phyloP scores from a whole-genome alignment of 2,329 filamentous ascomycete species.

The Neoascochyta sp. region DNA sequence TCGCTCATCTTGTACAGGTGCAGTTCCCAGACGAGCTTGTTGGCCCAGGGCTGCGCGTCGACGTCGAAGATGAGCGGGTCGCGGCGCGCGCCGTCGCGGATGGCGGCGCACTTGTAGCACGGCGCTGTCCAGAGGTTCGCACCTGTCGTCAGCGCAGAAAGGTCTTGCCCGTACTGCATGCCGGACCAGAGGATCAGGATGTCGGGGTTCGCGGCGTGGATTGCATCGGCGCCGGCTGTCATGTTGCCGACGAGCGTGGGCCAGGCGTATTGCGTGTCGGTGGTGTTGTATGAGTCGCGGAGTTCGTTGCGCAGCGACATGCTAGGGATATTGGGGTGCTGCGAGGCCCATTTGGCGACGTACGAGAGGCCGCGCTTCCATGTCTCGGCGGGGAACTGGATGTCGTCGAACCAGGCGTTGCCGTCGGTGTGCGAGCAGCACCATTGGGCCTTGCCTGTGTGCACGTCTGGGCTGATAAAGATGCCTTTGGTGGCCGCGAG shows the following conservation, averaged over 20 bases:
- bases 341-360: conserved; percentile 51
- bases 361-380: conserved; percentile 54
- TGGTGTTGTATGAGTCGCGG: conserved; percentile 33
- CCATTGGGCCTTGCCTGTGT: conserved; percentile 32
- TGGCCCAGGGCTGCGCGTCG: conserved; percentile 45
- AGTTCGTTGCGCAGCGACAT: conserved; percentile 59
- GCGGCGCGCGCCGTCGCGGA: conserved; percentile 43
- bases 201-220: conserved; percentile 53
- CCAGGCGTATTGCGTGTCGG: conserved; percentile 30
- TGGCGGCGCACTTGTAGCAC: conserved; percentile 41
- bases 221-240: conserved; percentile 46
- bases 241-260: conserved; percentile 41
- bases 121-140: conserved; percentile 38
- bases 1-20: conserved; percentile 51
- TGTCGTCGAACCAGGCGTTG: conserved; percentile 56
- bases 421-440: conserved; percentile 46
- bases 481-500: conserved; percentile 28
- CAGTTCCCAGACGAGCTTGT: conserved; percentile 60
- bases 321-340: conserved; percentile 52
- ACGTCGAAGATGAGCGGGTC: conserved; percentile 48
- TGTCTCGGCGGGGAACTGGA: conserved; percentile 53
- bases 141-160: conserved; percentile 42
- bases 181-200: conserved; percentile 55
- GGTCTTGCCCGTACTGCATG: conserved; percentile 52
- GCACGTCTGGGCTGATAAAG: conserved; percentile 32